Evolutionary conservation across 164 flowering plant genomes (phyloP), one percentile per base, ranked within the genome.

Genomic region (Macadamia tetraphylla): DNA sequence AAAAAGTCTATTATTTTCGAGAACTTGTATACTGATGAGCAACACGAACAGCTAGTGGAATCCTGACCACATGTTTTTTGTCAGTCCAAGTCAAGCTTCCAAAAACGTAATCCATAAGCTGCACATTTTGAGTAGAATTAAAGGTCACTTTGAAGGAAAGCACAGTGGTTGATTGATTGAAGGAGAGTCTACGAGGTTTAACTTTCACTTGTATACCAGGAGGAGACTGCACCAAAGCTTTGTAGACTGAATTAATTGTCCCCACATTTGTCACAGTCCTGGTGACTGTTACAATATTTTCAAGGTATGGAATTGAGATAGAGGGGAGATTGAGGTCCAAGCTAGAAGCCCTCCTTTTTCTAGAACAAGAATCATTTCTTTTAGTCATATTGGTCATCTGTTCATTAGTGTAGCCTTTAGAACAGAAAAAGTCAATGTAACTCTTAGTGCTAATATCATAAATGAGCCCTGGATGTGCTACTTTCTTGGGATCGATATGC

Each of bases 221-320:
- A 1, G 82, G 86, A 67, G 80, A 66, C 43, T 66, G 63, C 30
- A 78, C 70, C 6, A 70, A 6, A 51, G 67, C 81, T 65, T 59
- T 72, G 44, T 84, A 81, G 6, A 63, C 68, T 15, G 88, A 78
- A 31, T 78, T 65, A 5, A 65, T 31, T 0, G 71, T 67, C 7
- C 88, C 88, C 7, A 83, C 86, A 64, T 85, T 81, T 23, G 85
- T 81, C 18, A 83, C 79, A 3, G 75, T 80, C 75, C 86, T 79
- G 30, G 67, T 74, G 64, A 82, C 72, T 29, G 81, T 82, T 18
- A 67, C 61, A n/a, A 67, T 63, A 9, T 13, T 73, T 60, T 61
- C 77, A 42, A 85, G 79, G 53, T 68, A 75, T n/a, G 88, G 86
- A 15, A 83, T 74, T 1, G 80, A 71, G 49, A 85, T 78, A 17